These are phyloP conservation scores for Russula sp. DNA, from an alignment of 768 basidiomycete genomes.

Conservation along the genomic window DNA sequence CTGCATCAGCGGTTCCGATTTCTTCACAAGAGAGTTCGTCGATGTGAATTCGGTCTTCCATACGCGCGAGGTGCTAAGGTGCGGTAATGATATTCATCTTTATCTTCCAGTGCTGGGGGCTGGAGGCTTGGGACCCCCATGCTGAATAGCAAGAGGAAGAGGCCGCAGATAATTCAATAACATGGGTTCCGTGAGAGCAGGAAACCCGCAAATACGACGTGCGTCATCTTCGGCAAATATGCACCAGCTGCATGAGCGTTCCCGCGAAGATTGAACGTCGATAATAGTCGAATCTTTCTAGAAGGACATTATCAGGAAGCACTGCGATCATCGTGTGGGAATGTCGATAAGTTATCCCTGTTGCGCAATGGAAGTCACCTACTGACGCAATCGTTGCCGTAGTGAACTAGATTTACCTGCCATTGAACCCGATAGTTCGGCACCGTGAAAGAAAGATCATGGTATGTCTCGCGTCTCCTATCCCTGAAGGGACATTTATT, in stretches of 20 bases:
- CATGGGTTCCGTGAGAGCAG: background rate
- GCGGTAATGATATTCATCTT: too few species aligned
- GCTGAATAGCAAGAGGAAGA: background rate
- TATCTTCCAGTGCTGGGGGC: background rate
- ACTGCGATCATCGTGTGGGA: background rate
- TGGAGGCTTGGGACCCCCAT: background rate
- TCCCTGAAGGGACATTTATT: too few species aligned
- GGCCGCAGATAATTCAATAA: background rate
- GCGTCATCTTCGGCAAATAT: background rate
- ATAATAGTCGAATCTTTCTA: background rate
- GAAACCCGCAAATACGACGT: background rate
- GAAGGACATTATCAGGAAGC: background rate
- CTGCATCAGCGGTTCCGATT: background rate
- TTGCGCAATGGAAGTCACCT: background rate
- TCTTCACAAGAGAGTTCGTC: background rate
- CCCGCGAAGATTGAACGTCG: background rate
- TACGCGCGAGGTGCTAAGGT: background rate
- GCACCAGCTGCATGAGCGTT: background rate
- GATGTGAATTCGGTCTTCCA: background rate
- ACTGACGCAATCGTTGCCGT: background rate
- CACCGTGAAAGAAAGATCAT: too few species aligned
- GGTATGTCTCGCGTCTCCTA: too few species aligned
- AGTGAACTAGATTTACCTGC: background rate
- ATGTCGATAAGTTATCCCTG: background rate
- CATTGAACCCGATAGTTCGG: background rate